Evolutionary conservation across 805 yeast genomes (phyloP).

Genomic region (Candida anglica): DNA sequence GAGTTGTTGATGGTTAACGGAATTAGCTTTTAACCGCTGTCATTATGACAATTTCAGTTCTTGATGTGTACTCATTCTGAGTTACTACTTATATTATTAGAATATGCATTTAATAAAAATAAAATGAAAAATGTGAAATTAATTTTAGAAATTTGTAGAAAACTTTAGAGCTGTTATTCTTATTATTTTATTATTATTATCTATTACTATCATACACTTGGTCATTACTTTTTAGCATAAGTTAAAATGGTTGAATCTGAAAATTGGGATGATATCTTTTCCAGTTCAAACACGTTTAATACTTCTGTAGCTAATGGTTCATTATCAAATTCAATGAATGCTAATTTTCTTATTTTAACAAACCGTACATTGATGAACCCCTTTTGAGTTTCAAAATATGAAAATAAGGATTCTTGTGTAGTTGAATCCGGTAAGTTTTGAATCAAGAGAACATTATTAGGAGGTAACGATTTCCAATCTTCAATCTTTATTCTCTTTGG

Average conservation of each 20-base stretch:
- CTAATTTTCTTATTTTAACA: constrained; percentile 65
- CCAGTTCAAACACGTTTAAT: constrained; percentile 11
- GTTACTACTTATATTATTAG: background rate
- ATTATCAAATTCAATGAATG: constrained; percentile 73
- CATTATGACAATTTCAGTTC: constrained; percentile 2
- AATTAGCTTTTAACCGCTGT: constrained; percentile 10
- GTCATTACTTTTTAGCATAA: constrained; percentile 28
- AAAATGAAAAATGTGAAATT: background rate
- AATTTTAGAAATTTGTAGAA: background rate
- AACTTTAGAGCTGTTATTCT: background rate
- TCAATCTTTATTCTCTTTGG: constrained; percentile 13
- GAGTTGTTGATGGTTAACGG: constrained; percentile 35
- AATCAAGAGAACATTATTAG: constrained; percentile 64
- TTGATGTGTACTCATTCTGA: background rate
- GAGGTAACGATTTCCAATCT: constrained; percentile 44
- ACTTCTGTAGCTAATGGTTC: constrained; percentile 46
- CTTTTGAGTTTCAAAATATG: constrained; percentile 42
- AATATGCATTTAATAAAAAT: background rate
- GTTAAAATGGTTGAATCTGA: constrained; percentile 23
- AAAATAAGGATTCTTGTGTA: constrained; percentile 5
- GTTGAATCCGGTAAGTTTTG: constrained; percentile 50
- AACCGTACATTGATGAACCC: constrained; percentile 69
- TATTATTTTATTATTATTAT: too few species aligned
- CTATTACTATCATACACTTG: background rate
- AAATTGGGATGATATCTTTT: constrained; percentile 8